Base-by-base conservation (phyloP, 2,329 filamentous ascomycete species). In the Aspergillus ochraceus region DNA sequence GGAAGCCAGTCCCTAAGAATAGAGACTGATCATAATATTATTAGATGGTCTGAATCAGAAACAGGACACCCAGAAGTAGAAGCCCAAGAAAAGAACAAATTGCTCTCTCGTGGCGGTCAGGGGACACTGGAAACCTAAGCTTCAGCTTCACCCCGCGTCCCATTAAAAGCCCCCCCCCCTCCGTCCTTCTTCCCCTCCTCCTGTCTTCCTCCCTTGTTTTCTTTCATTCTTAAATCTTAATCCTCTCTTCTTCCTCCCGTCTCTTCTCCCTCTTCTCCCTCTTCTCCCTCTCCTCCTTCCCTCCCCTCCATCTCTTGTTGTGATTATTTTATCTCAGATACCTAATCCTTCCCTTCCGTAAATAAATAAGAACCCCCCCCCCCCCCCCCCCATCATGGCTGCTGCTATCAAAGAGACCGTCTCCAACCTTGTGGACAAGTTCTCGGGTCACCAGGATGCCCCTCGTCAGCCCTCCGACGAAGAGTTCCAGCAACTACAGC, bases 401-500 rank as follows among this genome's bases (percentile, higher is more conserved):
- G 66, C 71, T 50, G 70, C 73, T 58, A 73, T 80, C 56, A 78
- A 75, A 71, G 79, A 76, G 57, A 75, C 74, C 32, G 75, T 83
- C 61, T 79, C 80, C 70, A 83, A 78, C 60, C 66, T 83, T 53
- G 70, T 84, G 55, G 74, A 77, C 66, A 83, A 80, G 67, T 66
- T 84, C 59, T 76, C 79, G 57, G 74, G 77, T 51, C 65, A 71
- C 50, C 74, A 71, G 73, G 77, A 68, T 67, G 74, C 66, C 61
- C 74, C 67, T 66, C 80, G 73, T 67, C 82, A 77, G 65, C 82
- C 91, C 60, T 84, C 85, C 42, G 76, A 85, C 59, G 85, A 90
- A 64, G 85, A 91, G 72, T 79, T 92, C 69, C 81, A 86, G 58
- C 77, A 86, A 67, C 84, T 96, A 46, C 86, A 85, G 76, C 80